Base-by-base conservation (phyloP, 1,284 basidiomycete species). In the Moesziomyces sp. region DNA sequence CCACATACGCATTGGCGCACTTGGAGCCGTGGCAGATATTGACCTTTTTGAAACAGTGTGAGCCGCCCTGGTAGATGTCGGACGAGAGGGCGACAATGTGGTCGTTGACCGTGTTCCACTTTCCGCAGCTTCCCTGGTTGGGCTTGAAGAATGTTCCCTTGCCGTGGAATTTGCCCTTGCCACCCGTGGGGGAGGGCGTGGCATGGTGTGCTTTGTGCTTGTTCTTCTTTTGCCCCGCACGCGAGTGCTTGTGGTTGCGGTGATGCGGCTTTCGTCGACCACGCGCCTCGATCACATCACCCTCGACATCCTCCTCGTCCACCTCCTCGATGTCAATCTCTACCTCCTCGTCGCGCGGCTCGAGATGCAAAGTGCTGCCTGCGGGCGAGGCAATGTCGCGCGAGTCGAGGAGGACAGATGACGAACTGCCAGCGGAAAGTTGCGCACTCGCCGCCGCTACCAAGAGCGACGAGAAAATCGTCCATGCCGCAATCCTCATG, bases 81-180 rank as follows among this genome's bases (percentile, higher is more conserved):
- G 43, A 19, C 5, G 58, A 59, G 0, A 74, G 55, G 0, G 72
- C 72, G 7, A 74, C 72, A 38, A 74, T 66, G 51, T 62, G 53
- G 44, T 69, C 72, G 30, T 35, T 42, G 5, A 14, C 49, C 13
- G 35, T 60, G 58, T 70, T 66, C 58, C 58, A 62, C 18, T 40
- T 26, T n/a, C 72, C 72, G 55, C 72, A 74, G 5, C 61, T 49
- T 3, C 71, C 71, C 30, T 60, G 65, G 33, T 63, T 51, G 18
- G 71, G 71, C 5, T 24, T 18, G 61, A 68, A 74, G 30, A 54
- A 72, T 19, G 69, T 72, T 3, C 54, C 69, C 26, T 66, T 58
- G 21, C 69, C 69, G 5, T 35, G n/a, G 48, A 43, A 72, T 10
- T 51, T 30, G 13, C 64, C 57, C 14, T 51, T 30, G 13, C 64